These are phyloP conservation scores for Goffeauzyma gilvescens DNA, from an alignment of 768 basidiomycete genomes.

Conservation along the genomic window DNA sequence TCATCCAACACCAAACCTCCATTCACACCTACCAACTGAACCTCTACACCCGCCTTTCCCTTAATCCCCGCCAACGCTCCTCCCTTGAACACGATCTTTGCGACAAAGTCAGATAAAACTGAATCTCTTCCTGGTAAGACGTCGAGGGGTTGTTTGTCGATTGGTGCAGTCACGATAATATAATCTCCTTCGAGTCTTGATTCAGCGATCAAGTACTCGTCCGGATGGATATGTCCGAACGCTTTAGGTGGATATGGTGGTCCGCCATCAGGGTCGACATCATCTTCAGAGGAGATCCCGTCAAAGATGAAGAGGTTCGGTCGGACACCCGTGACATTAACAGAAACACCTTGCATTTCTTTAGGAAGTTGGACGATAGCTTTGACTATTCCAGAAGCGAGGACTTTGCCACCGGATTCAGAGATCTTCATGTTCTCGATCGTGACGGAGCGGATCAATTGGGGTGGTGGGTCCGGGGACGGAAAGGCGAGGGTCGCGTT, in stretches of 20 bases:
- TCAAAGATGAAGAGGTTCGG: constrained; percentile 29
- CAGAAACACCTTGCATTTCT: constrained; percentile 42
- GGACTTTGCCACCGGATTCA: constrained; percentile 22
- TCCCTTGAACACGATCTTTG: constrained; percentile 31
- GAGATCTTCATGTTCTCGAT: constrained; percentile 30
- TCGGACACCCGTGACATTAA: constrained; percentile 39
- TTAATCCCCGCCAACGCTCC: constrained; percentile 30
- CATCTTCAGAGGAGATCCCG: constrained; percentile 33
- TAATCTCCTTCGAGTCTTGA: constrained; percentile 9
- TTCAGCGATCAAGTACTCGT: constrained; percentile 38
- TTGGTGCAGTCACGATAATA: constrained; percentile 22
- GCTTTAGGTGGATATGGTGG: constrained; percentile 33
- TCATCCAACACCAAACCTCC: constrained; percentile 16
- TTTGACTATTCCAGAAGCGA: constrained; percentile 24
- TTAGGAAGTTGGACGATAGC: constrained; percentile 42
- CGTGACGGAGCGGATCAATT: constrained; percentile 23
- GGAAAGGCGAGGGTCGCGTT: constrained; percentile 21
- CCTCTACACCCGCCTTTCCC: constrained; percentile 22
- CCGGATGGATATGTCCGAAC: constrained; percentile 39
- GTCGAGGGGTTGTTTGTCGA: constrained; percentile 30
- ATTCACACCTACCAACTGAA: constrained; percentile 17
- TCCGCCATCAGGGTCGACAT: constrained; percentile 51
- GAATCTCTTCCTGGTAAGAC: constrained; percentile 40
- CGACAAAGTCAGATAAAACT: constrained; percentile 25
- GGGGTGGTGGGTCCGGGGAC: constrained; percentile 22